Conservation (phyloP, 1,284 basidiomycete species). For the Pyrrhoderma noxium region DNA sequence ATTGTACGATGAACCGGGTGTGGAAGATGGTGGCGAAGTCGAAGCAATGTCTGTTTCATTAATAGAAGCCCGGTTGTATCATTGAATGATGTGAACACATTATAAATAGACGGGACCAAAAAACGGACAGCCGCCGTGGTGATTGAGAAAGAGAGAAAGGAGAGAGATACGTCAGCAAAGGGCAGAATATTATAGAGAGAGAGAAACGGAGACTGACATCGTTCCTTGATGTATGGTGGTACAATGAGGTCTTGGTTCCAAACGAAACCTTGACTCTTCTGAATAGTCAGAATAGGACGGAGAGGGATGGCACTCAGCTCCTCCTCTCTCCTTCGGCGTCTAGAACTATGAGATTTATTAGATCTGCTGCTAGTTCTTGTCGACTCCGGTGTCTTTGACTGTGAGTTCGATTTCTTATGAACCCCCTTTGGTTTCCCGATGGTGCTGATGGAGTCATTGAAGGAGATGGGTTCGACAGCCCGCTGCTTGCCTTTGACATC, state of each 20-base stretch:
- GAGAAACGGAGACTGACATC: slow-evolving; percentile 51
- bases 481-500: slow-evolving; percentile 74
- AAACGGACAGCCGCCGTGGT: slow-evolving; percentile 12
- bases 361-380: neutral
- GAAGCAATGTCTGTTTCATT: slow-evolving; percentile 60
- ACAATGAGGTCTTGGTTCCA: slow-evolving; percentile 86
- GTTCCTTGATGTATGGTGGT: slow-evolving; percentile 78
- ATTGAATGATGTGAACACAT: no score
- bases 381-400: neutral
- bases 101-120: no score
- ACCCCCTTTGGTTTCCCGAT: slow-evolving; percentile 26
- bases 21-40: slow-evolving; percentile 63
- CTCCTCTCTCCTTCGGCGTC: slow-evolving; percentile 46
- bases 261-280: slow-evolving; percentile 78
- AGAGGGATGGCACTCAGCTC: slow-evolving; percentile 40
- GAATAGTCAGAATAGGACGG: slow-evolving; percentile 75
- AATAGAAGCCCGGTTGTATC: no score
- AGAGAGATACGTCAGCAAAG: no score
- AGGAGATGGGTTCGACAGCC: slow-evolving; percentile 49
- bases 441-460: neutral
- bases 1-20: slow-evolving; percentile 59
- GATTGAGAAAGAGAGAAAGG: slow-evolving; percentile 11
- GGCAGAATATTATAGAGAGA: slow-evolving; percentile 17
- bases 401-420: no score
- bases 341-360: slow-evolving; percentile 30